phyloP scores from a whole-genome alignment of 805 yeast species.

The Scheffersomyces lignosus region DNA sequence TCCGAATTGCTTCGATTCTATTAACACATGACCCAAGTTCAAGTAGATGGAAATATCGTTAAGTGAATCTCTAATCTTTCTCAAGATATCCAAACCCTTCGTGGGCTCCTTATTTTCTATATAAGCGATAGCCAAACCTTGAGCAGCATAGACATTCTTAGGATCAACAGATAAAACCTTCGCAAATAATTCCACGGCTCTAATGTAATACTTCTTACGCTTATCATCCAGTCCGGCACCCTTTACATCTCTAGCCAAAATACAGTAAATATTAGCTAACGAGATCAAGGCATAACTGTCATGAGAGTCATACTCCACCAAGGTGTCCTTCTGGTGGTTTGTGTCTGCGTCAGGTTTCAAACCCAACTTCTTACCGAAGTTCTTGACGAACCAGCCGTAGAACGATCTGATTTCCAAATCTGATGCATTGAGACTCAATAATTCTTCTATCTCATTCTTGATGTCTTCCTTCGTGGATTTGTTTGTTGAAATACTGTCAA shows the following conservation, averaged over 20 bases:
- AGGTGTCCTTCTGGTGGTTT: slow-evolving; percentile 79
- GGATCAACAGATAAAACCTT: slow-evolving; percentile 86
- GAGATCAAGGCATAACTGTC: slow-evolving; percentile 89
- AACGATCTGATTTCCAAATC: slow-evolving; percentile 86
- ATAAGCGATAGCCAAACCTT: slow-evolving; percentile 91
- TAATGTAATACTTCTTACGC: slow-evolving; percentile 69
- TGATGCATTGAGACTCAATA: slow-evolving; percentile 55
- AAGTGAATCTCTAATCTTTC: slow-evolving; percentile 86
- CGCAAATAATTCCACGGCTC: slow-evolving; percentile 91
- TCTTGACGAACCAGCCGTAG: slow-evolving; percentile 83
- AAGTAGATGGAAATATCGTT: slow-evolving; percentile 80
- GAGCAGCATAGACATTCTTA: slow-evolving; percentile 91
- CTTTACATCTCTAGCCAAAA: slow-evolving; percentile 77
- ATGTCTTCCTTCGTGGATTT: slow-evolving; percentile 42
- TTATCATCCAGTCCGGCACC: slow-evolving; percentile 45
- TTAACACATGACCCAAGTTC: slow-evolving; percentile 83
- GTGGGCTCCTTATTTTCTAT: slow-evolving; percentile 78
- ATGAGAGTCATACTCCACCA: slow-evolving; percentile 79
- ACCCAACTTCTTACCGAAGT: slow-evolving; percentile 53
- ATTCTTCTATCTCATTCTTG: slow-evolving; percentile 51
- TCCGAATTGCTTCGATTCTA: slow-evolving; percentile 77
- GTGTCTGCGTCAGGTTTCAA: slow-evolving; percentile 61
- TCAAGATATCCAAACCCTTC: slow-evolving; percentile 79
- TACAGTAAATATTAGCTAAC: slow-evolving; percentile 81
- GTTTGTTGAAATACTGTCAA: slow-evolving; percentile 51